Conservation (phyloP, 2,329 filamentous ascomycete genomes). For the Pseudogymnoascus sp. region DNA sequence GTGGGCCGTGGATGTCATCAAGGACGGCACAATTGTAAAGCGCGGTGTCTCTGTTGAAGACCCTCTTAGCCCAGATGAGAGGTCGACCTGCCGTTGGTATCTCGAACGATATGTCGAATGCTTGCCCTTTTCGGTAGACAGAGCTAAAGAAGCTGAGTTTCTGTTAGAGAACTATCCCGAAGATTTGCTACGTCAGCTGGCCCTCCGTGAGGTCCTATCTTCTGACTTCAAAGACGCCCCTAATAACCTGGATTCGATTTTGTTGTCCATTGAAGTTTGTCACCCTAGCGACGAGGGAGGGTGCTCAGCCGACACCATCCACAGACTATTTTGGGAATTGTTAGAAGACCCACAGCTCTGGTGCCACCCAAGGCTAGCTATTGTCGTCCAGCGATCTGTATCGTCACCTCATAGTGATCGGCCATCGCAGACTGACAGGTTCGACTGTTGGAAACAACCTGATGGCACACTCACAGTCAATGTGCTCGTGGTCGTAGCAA, state of each 20-base stretch:
- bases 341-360: slow-evolving; percentile 13
- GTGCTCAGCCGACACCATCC: slow-evolving; percentile 1
- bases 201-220: slow-evolving; percentile 1
- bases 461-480: slow-evolving; percentile 4
- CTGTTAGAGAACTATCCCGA: slow-evolving; percentile 12
- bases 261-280: too few species aligned
- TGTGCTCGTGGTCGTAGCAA: slow-evolving; percentile 11
- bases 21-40: too few species aligned
- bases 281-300: too few species aligned
- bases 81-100: slow-evolving; percentile 12
- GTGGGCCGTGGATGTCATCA: too few species aligned
- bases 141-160: slow-evolving; percentile 10
- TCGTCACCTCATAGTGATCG: too few species aligned
- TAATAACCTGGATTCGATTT: too few species aligned
- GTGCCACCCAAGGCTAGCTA: not conserved
- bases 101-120: slow-evolving; percentile 13
- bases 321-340: slow-evolving; percentile 12
- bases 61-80: slow-evolving; percentile 12
- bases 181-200: slow-evolving; percentile 8
- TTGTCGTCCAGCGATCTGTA: too few species aligned
- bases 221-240: not conserved
- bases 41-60: not conserved
- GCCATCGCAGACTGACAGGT: too few species aligned
- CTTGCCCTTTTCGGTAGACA: slow-evolving; percentile 12
- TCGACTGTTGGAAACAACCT: not conserved